Evolutionary conservation across 176 grass and related monocot species (phyloP).

Genomic region (Oropetium thomaeum): DNA sequence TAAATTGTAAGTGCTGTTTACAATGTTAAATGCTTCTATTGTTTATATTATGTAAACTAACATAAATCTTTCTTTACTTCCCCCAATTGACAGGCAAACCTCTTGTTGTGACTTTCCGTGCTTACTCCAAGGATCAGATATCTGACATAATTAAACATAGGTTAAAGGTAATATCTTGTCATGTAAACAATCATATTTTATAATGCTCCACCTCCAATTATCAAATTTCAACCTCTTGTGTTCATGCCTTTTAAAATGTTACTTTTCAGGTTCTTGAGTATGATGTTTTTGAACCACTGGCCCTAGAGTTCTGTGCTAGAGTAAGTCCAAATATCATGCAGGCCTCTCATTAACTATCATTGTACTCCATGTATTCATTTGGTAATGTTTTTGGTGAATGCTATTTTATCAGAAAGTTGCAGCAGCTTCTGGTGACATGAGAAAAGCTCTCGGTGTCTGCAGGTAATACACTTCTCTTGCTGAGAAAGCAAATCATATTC

Average conservation of each 20-base stretch:
- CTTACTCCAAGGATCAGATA: constrained; percentile 95
- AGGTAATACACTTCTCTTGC: constrained; percentile 54
- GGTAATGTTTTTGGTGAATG: constrained; percentile 11
- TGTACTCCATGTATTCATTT: background rate
- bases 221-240: background rate
- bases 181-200: background rate
- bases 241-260: constrained; percentile 14
- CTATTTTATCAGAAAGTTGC: constrained; percentile 73
- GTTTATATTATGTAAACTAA: constrained; percentile 8
- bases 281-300: constrained; percentile 78
- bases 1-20: constrained; percentile 68
- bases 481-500: background rate
- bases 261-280: constrained; percentile 70
- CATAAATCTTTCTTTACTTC: constrained; percentile 5
- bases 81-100: constrained; percentile 73
- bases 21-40: constrained; percentile 15
- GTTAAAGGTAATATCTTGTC: constrained; percentile 47
- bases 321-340: constrained; percentile 50
- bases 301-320: constrained; percentile 88
- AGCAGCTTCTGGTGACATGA: constrained; percentile 92
- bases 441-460: constrained; percentile 88
- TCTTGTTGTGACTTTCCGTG: constrained; percentile 73
- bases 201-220: background rate
- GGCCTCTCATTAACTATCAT: background rate
- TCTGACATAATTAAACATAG: constrained; percentile 78